Evolutionary conservation across 495 filamentous ascomycete species (phyloP).

Genomic region (Xylaria castorea): DNA sequence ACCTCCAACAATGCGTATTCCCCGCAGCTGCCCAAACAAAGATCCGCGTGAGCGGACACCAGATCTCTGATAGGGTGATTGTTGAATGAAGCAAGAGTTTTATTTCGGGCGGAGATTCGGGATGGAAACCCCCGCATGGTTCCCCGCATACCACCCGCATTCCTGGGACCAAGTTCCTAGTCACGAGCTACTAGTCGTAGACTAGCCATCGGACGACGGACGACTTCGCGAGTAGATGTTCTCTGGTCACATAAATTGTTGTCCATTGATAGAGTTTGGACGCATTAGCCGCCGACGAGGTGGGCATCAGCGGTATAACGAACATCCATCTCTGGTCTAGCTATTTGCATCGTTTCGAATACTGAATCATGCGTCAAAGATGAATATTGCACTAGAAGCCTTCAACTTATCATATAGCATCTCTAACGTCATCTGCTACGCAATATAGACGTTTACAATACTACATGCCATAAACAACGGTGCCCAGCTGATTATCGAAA

Average conservation of each 20-base stretch:
- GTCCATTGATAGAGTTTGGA: neutral
- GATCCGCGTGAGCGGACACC: neutral
- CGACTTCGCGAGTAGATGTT: neutral
- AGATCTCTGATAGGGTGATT: neutral
- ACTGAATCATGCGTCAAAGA: neutral
- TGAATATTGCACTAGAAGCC: conserved; percentile 27
- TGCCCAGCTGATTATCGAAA: neutral
- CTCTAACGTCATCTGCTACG: conserved; percentile 24
- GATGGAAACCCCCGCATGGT: conserved; percentile 2
- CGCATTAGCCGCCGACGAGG: neutral
- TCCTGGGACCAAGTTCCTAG: neutral
- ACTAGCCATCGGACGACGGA: neutral
- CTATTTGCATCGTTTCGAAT: neutral
- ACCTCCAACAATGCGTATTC: neutral
- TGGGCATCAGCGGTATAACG: neutral
- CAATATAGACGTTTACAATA: neutral
- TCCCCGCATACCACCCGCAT: conserved; percentile 21
- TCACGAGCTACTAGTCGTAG: neutral
- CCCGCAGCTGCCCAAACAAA: neutral
- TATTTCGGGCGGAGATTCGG: no score
- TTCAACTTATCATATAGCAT: conserved; percentile 23
- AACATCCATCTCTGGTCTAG: neutral
- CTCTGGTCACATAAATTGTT: neutral
- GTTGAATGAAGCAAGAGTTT: conserved; percentile 7
- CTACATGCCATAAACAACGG: neutral